Base-by-base conservation (phyloP, 192 early-diverging fungal species). In the Coemansia sp. region DNA sequence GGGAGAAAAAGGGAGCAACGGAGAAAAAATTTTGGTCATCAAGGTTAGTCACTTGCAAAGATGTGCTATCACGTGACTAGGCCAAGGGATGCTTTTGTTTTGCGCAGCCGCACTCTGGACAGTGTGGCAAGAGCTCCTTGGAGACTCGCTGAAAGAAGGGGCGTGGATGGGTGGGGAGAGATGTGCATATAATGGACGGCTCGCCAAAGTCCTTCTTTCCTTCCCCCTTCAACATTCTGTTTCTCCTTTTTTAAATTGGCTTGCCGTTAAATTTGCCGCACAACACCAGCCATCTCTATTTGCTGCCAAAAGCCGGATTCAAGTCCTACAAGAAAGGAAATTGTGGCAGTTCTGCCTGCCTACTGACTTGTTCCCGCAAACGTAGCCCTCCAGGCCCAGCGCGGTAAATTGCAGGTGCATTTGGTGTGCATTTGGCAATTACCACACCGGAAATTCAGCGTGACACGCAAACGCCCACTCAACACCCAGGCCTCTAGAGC, bases 401-500 rank as follows among this genome's bases (percentile, higher is more conserved):
- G 25, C 41, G 52, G 64, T 58, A 57, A 67, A 48, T 67, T 59
- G 57, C 57, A 57, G 41, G 72, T 59, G 72, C 65, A 68, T 73
- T 57, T 31, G 31, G 20, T 28, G 65, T 61, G 72, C 64, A 53
- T 62, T 65, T 61, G 63, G 68, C 60, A 47, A 48, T 61, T 76
- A 65, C 60, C 31, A 45, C 26, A 36, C 62, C 25, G 28, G 37
- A 33, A 13, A 5, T 38, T 53, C 64, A 71, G 43, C 26, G 64
- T 76, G 74, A 43, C 74, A 58, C 74, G 74, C 39, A 70, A 70
- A 67, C 52, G n/a, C 47, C 20, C 64, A 52, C 62, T 48, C 61
- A 25, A 37, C 50, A 38, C 35, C 3, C 55, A 53, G 18, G 66
- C 20, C 18, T 50, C 66, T 28, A 59, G 28, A 42, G 66, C 62